Evolutionary conservation across 2,329 filamentous ascomycete genomes (phyloP), one percentile per base, ranked within the genome.

Genomic region (Fusarium irregulare): DNA sequence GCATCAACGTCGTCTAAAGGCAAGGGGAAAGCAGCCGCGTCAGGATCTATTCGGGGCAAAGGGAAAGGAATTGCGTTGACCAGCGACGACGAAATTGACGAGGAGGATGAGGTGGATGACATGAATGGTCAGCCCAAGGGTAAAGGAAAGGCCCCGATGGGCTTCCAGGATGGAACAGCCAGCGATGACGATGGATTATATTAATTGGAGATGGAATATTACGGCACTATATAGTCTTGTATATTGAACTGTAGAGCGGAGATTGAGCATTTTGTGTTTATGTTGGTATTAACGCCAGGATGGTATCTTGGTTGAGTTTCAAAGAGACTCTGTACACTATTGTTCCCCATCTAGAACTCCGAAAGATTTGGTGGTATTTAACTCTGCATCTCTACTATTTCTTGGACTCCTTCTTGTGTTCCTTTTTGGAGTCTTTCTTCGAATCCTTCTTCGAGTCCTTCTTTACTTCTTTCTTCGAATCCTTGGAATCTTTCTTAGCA

Each of bases 161-260:
- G 80, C 32, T 87, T 89, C 67, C 81, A 84, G 71, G 82, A 87
- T n/a, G 82, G 83, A 21, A 84, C 81, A n/a, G 85, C 82, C 20
- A 86, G 84, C 67, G 87, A 86, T 64, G 87, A 89, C 54, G 87
- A 89, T 49, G 86, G 81, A 12, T 71, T 89, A 75, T 89, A 89
- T 56, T 88, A 80, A 60, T 48, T 21, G 32, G 37, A 45, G 54
- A 42, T 28, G 32, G 42, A 44, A 21, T 23, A 42, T 54, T 45
- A 20, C 28, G 21, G 54, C 49, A 68, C 49, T 60, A 51, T 60
- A 68, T 68, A 65, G 45, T 32, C 34, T 56, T 71, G 49, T 69
- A 71, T 53, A 69, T 62, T 62, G 56, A 60, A 30, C 56, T 21
- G 30, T 57, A 54, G 58, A 49, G 48, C 25, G 49, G 59, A 59